Base-by-base conservation (phyloP, 2,329 filamentous ascomycete species). In the Talaromyces sp. region DNA sequence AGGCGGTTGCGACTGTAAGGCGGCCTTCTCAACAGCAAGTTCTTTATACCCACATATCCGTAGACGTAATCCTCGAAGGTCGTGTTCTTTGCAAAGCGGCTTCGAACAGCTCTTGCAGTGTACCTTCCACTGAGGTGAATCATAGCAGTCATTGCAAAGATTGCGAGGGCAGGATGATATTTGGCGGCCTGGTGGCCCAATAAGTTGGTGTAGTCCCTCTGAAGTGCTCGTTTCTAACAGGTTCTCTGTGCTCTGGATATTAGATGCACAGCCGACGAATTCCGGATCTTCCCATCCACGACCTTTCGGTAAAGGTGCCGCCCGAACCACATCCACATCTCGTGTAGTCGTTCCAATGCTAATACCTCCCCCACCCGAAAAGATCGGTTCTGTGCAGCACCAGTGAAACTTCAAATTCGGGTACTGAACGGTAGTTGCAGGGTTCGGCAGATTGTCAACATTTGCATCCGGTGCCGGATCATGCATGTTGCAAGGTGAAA, bases 311-410 rank as follows among this genome's bases (percentile, higher is more conserved):
- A 87, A 73, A 66, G 85, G 85, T 27, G 83, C 84, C 48, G 85
- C 84, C 62, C 85, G 82, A 60, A 87, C 82, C 67, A 82, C 81
- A 67, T 86, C 84, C 16, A 82, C 82, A 54, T 84, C 84, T 68
- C 81, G 80, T 66, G 80, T 82, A 3, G 80, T 79, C n/a, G 83
- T 83, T 14, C 83, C 76, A 60, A 86, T 84, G 41, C 83, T 84
- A 66, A 87, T 87, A 14, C 84, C 84, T 57, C 85, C 85, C 10
- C 85, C 84, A 10, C 84, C 84, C 31, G 84, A 86, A 69, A 87
- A 86, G 59, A 85, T 82, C 16, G 85, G 85, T 68, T 86, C 84
- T 3, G 84, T 81, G 68, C 85, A 87, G 71, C 85, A 87, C 85
- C 85, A 87, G 67, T 83, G 81, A 72, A 86, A 85, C 63, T 83